Evolutionary conservation across 2,329 filamentous ascomycete species (phyloP).

Genomic region (Teratosphaeria gauchensis): DNA sequence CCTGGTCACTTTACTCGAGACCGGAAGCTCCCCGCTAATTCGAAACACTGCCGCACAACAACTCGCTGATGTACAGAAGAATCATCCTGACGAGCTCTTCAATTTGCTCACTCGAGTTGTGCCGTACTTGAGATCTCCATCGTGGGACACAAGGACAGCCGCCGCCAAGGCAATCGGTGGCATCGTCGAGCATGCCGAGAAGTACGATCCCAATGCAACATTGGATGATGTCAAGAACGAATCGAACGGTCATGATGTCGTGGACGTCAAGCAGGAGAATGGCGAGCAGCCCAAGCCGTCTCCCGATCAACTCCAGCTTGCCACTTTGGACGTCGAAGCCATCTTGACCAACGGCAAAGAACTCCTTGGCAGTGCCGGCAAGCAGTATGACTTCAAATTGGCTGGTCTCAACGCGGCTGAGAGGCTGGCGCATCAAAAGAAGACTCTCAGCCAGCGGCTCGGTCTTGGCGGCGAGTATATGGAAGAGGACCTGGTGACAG

Average conservation of each 20-base stretch:
- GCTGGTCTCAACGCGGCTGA: conserved; percentile 72
- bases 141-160: conserved; percentile 92
- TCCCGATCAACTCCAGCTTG: conserved; percentile 57
- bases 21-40: conserved; percentile 90
- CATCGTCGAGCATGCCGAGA: conserved; percentile 79
- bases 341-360: conserved; percentile 78
- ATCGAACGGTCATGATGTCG: conserved; percentile 25
- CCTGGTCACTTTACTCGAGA: conserved; percentile 74
- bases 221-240: conserved; percentile 25
- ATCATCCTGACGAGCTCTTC: conserved; percentile 94
- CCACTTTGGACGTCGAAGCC: conserved; percentile 64
- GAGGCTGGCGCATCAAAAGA: conserved; percentile 79
- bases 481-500: conserved; percentile 70
- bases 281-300: conserved; percentile 9
- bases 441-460: conserved; percentile 69
- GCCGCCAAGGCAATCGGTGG: conserved; percentile 90
- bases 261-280: conserved; percentile 50
- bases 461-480: conserved; percentile 77
- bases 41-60: conserved; percentile 95
- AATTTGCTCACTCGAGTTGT: conserved; percentile 88
- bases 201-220: conserved; percentile 64
- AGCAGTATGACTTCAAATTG: conserved; percentile 73
- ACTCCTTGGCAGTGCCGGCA: conserved; percentile 70
- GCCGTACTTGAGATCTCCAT: conserved; percentile 89
- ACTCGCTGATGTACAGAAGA: conserved; percentile 94